Evolutionary conservation across 495 filamentous ascomycete species (phyloP), one percentile per base, ranked within the genome.

Genomic region (Acidomyces sp.): DNA sequence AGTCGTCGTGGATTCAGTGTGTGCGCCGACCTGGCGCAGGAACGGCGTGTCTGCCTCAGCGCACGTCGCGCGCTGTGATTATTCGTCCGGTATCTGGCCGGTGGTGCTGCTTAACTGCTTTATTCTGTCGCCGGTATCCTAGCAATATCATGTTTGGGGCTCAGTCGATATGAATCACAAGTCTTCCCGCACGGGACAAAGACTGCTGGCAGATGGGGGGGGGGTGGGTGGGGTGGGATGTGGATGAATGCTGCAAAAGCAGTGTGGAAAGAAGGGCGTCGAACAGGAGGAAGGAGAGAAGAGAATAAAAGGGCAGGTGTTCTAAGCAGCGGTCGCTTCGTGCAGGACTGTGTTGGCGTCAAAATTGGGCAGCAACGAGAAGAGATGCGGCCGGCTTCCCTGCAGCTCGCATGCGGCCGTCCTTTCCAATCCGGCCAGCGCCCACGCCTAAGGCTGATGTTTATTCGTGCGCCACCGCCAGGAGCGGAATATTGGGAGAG

Each of bases 61-160:
- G 45, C 33, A 41, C 38, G 45, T 48, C 45, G n/a, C 23, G 18
- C 12, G 24, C 12, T 15, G 20, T n/a, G 17, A n/a, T 13, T 22
- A 12, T 12, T 34, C 13, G 16, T n/a, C 40, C 34, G 11, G 24
- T 20, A 30, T 39, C 46, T 19, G 46, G 46, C 16, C 39, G 24
- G 24, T 49, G 46, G 18, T 49, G 33, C 35, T 35, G n/a, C 46
- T 49, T 49, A 28, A 49, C 33, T 21, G 26, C 44, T 13, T 49
- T 39, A 19, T 43, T 43, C 20, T 43, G 34, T 15, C 26, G 15
- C 34, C 34, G 41, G 18, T 23, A 35, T 17, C 33, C 39, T 6
- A 13, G 34, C 46, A 44, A 43, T 43, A 49, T 32, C 46, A 49
- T 49, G 11, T 32, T 49, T 17, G 15, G 11, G 25, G 31, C 28